Base-by-base conservation (phyloP, 202 grass and related monocot species). In the Bolboschoenoplectus hybrid region DNA sequence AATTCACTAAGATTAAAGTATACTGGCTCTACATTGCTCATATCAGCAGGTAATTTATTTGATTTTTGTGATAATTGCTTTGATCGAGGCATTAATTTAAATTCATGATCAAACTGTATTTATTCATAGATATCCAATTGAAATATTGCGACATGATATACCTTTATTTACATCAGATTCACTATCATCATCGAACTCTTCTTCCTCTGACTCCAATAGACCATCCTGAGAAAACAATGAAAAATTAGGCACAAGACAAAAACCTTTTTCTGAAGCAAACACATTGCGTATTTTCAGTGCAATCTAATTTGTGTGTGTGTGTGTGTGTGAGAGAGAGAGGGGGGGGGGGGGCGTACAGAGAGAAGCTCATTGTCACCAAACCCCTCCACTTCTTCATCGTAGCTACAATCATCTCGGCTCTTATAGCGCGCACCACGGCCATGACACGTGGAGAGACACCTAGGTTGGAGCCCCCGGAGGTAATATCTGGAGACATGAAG, bases 141-240 rank as follows among this genome's bases (percentile, higher is more conserved):
- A 55, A 9, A 57, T 71, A 84, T 8, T 60, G 75, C 41, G n/a
- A 40, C 75, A 60, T 60, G 5, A 40, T 20, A 68, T 84, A 71
- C 82, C 64, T 84, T 70, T 66, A 49, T 57, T 56, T 70, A 55
- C 45, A 40, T 84, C 46, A 67, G 66, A 84, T 11, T 69, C 81
- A 14, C 80, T 82, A 17, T 52, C 80, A 66, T 14, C 36, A 67
- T 82, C 19, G 1, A 65, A 67, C 39, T 65, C 80, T 32, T 45
- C 81, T 32, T 45, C 81, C 81, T 82, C 62, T 1, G 32, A 67
- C 36, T 82, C 63, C 46, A 55, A 53, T 20, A 84, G 34, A 52
- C 71, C 82, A 3, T 84, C 82, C 82, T 84, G 63, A 40, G 50
- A 52, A 68, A 50, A 84, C 55, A 69, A 53, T 36, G 3, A 43